Percentiles rank a stretch among this genome's conserved stretches.
phyloP scores from a whole-genome alignment of 2,329 filamentous ascomycete species.

The Fusarium tupiense region DNA sequence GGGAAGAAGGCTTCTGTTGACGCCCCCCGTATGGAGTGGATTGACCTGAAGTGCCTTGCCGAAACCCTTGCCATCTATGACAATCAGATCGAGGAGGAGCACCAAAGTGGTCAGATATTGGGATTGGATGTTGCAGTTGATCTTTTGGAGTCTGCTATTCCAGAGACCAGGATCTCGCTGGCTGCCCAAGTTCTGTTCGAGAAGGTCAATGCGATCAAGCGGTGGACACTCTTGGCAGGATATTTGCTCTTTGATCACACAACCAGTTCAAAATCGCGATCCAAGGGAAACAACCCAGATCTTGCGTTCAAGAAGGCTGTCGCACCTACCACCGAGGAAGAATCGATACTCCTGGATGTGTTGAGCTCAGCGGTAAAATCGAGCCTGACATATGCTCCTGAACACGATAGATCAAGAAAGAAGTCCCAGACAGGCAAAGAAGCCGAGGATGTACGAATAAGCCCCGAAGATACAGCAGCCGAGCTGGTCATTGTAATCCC shows the following conservation, averaged over 20 bases:
- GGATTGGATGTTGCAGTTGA: slow-evolving; percentile 61
- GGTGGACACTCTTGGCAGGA: slow-evolving; percentile 89
- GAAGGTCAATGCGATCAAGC: slow-evolving; percentile 79
- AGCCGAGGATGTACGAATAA: slow-evolving; percentile 53
- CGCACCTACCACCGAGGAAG: slow-evolving; percentile 79
- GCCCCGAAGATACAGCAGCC: slow-evolving; percentile 77
- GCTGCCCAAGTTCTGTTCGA: slow-evolving; percentile 89
- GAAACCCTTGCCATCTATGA: slow-evolving; percentile 88
- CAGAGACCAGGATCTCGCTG: slow-evolving; percentile 85
- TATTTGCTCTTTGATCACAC: slow-evolving; percentile 96
- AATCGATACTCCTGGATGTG: slow-evolving; percentile 86
- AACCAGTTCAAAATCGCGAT: slow-evolving; percentile 61
- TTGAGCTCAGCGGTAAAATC: slow-evolving; percentile 84
- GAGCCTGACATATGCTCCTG: slow-evolving; percentile 72
- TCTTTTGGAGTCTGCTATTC: slow-evolving; percentile 69
- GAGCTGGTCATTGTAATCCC: slow-evolving; percentile 84
- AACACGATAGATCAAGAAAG: slow-evolving; percentile 70
- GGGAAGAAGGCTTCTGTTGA: slow-evolving; percentile 79
- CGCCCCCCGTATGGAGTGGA: slow-evolving; percentile 82
- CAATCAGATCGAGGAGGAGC: slow-evolving; percentile 69
- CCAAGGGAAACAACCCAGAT: slow-evolving; percentile 64
- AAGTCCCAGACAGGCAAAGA: slow-evolving; percentile 70
- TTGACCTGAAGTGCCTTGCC: slow-evolving; percentile 89
- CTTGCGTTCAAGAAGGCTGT: slow-evolving; percentile 75
- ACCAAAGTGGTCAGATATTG: slow-evolving; percentile 58